phyloP scores from a whole-genome alignment of 1,139 yeast species.

The Lodderomyces elongisporus region DNA sequence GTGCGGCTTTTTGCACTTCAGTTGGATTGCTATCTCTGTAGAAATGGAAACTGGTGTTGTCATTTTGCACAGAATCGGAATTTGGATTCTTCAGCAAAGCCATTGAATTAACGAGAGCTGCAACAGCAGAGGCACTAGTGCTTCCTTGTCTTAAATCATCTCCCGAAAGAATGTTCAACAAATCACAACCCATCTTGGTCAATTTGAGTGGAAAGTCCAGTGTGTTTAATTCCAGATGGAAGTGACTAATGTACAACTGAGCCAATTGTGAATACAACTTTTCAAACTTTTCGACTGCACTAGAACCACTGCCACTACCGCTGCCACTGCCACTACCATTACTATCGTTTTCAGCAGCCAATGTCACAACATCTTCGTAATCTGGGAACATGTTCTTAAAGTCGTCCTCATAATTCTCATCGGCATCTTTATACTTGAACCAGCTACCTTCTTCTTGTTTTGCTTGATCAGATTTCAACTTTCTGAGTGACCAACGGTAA shows the following conservation, averaged over 20 bases:
- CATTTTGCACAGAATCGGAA: constrained; percentile 11
- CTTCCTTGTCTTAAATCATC: constrained; percentile 18
- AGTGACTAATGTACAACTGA: constrained; percentile 25
- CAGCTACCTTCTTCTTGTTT: constrained; percentile 56
- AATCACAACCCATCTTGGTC: constrained; percentile 38
- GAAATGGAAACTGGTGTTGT: too few species aligned
- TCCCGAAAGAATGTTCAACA: constrained; percentile 23
- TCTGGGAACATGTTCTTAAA: constrained; percentile 80
- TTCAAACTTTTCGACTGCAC: constrained; percentile 23
- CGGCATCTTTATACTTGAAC: constrained; percentile 59
- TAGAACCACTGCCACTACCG: constrained; percentile 12
- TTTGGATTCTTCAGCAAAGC: neutral
- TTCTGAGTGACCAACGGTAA: constrained; percentile 75
- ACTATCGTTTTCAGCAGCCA: constrained; percentile 14
- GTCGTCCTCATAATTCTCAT: constrained; percentile 66
- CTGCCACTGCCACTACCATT: constrained; percentile 2
- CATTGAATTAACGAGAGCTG: constrained; percentile 40
- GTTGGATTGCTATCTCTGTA: constrained; percentile 60
- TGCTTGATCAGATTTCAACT: constrained; percentile 60
- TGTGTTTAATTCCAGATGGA: constrained; percentile 13
- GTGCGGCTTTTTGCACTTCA: constrained; percentile 60
- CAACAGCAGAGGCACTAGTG: constrained; percentile 31
- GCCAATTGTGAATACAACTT: constrained; percentile 28
- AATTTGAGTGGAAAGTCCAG: constrained; percentile 21
- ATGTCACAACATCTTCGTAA: constrained; percentile 60